These are phyloP conservation scores for Xerocomus potaroensis DNA, from an alignment of 768 basidiomycete species.

Conservation along the genomic window DNA sequence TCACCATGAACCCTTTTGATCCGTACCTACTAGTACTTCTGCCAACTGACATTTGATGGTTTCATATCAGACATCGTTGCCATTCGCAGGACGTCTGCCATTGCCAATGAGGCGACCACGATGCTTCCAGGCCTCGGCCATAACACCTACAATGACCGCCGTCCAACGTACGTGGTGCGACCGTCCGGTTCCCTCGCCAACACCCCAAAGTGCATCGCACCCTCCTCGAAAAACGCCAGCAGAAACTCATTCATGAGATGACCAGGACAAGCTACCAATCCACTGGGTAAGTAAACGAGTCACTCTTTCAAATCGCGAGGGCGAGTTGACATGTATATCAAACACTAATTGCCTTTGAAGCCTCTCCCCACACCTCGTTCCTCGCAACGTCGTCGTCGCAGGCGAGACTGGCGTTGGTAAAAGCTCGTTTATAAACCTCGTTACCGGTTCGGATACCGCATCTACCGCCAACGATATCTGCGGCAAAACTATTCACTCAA, in stretches of 20 bases:
- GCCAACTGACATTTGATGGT: no score
- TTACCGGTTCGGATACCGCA: slow-evolving; percentile 13
- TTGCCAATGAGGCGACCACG: slow-evolving; percentile 3
- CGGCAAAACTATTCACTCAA: slow-evolving; percentile 18
- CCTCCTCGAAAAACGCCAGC: background rate
- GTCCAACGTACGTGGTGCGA: background rate
- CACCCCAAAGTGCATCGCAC: background rate
- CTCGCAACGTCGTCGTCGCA: slow-evolving; percentile 20
- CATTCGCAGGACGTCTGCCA: no score
- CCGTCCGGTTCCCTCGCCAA: background rate
- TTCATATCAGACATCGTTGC: no score
- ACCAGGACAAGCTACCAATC: slow-evolving; percentile 6
- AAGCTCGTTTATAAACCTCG: slow-evolving; percentile 25
- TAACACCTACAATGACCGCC: background rate
- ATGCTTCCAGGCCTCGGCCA: background rate
- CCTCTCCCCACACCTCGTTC: slow-evolving; percentile 1
- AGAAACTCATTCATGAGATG: slow-evolving; percentile 1
- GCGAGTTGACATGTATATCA: background rate
- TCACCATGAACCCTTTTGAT: no score
- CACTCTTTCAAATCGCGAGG: no score
- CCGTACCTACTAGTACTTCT: no score
- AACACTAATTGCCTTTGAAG: background rate
- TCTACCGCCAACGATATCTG: slow-evolving; percentile 18
- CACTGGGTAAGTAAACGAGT: slow-evolving; percentile 5
- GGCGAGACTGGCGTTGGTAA: slow-evolving; percentile 26